These are phyloP conservation scores for Candida albicans DNA, from an alignment of 1,139 yeast species.

Conservation along the genomic window DNA sequence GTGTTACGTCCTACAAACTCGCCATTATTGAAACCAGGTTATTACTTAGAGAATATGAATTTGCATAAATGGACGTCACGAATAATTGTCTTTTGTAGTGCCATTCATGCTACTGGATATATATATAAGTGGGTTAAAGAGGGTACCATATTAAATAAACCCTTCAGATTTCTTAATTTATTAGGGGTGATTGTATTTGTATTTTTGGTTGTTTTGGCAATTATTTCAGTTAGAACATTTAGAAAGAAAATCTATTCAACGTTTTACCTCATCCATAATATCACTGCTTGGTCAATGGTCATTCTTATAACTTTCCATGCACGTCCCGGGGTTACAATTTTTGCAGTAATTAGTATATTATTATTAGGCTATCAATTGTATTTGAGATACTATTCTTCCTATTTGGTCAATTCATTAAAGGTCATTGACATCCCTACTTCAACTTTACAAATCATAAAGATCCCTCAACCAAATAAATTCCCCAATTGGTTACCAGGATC, in stretches of 20 bases:
- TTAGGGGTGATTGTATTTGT: conserved; percentile 59
- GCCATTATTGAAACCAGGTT: conserved; percentile 47
- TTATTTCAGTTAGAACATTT: conserved; percentile 51
- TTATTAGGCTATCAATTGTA: conserved; percentile 27
- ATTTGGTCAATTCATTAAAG: conserved; percentile 12
- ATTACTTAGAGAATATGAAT: conserved; percentile 56
- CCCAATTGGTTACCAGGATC: conserved; percentile 36
- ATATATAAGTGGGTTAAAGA: conserved; percentile 44
- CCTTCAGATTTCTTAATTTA: conserved; percentile 50
- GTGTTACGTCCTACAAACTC: conserved; percentile 52
- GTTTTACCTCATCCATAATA: conserved; percentile 39
- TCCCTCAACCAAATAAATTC: conserved; percentile 27
- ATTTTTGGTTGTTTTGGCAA: conserved; percentile 41
- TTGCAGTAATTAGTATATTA: conserved; percentile 20
- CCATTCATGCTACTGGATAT: conserved; percentile 62
- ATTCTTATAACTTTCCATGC: conserved; percentile 40
- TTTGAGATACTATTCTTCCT: conserved; percentile 19
- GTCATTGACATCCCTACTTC: conserved; percentile 17
- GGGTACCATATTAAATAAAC: conserved; percentile 34
- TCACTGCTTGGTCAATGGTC: conserved; percentile 31
- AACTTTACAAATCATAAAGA: conserved; percentile 24
- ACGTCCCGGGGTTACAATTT: conserved; percentile 38
- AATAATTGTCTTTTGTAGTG: conserved; percentile 50
- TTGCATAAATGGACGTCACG: conserved; percentile 85
- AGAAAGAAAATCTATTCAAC: conserved; percentile 26